A percentile compares a stretch with the other conserved stretches of the same genome.
These are phyloP conservation scores for Lasiodiplodia hormozganensis DNA, from an alignment of 2,329 filamentous ascomycete species.

Conservation along the genomic window DNA sequence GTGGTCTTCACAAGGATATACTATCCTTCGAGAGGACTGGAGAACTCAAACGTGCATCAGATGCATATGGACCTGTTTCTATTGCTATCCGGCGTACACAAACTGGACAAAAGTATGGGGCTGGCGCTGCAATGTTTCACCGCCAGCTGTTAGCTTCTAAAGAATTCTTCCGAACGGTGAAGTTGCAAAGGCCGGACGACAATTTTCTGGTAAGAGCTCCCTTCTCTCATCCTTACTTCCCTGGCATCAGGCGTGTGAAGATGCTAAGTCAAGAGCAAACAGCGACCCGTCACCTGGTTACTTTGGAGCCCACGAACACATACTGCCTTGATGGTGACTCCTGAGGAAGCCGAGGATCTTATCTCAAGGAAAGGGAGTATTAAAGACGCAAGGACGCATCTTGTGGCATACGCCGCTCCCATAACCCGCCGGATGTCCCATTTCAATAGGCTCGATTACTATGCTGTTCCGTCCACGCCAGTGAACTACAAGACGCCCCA, in stretches of 20 bases:
- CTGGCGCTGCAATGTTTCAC: constrained; percentile 35
- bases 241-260: not conserved
- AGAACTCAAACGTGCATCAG: constrained; percentile 34
- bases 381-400: constrained; percentile 42
- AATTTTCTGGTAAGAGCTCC: constrained; percentile 44
- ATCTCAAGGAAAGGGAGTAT: constrained; percentile 52
- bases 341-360: constrained; percentile 67
- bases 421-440: constrained; percentile 65
- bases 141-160: constrained; percentile 48
- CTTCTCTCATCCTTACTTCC: not conserved
- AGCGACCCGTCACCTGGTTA: constrained; percentile 66
- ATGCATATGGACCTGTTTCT: not conserved
- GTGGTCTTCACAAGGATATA: constrained; percentile 58
- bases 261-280: not conserved
- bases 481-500: constrained; percentile 51
- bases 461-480: constrained; percentile 58
- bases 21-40: constrained; percentile 56
- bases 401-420: constrained; percentile 66
- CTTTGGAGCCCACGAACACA: constrained; percentile 58
- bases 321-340: constrained; percentile 64
- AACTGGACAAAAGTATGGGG: constrained; percentile 45
- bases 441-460: constrained; percentile 64
- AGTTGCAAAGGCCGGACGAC: constrained; percentile 46
- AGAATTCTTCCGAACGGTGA: constrained; percentile 59
- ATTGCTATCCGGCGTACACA: constrained; percentile 39